phyloP scores from a whole-genome alignment of 108 stramenopile species.

The Fragilaria radians region DNA sequence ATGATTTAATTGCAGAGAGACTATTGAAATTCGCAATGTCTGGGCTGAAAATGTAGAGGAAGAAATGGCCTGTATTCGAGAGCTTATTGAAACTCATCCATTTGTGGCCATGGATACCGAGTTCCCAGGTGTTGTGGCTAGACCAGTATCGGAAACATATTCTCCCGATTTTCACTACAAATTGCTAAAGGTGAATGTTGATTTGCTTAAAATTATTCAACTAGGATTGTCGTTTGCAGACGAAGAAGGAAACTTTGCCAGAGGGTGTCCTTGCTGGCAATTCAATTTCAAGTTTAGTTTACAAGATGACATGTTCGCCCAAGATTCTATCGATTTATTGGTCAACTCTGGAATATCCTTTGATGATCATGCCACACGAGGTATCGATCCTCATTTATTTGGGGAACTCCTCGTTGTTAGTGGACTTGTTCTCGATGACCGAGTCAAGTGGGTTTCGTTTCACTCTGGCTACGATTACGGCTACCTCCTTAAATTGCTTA shows the following conservation, averaged over 20 bases:
- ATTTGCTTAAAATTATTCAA: slow-evolving; percentile 97
- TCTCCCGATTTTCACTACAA: slow-evolving; percentile 96
- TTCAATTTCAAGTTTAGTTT: slow-evolving; percentile 97
- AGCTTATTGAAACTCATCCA: slow-evolving; percentile 89
- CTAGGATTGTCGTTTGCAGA: slow-evolving; percentile 94
- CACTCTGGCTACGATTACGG: slow-evolving; percentile 99
- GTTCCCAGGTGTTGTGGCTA: slow-evolving; percentile 98
- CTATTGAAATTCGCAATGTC: slow-evolving; percentile 86
- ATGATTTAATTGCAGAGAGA: slow-evolving; percentile 60
- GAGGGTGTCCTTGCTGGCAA: slow-evolving; percentile 97
- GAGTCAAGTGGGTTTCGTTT: slow-evolving; percentile 96
- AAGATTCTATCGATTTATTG: slow-evolving; percentile 96
- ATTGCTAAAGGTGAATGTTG: slow-evolving; percentile 97
- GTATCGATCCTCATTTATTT: slow-evolving; percentile 92
- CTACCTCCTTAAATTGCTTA: slow-evolving; percentile 92
- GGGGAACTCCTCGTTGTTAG: slow-evolving; percentile 97
- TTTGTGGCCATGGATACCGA: slow-evolving; percentile 99
- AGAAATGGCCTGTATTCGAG: slow-evolving; percentile 91
- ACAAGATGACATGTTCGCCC: slow-evolving; percentile 97
- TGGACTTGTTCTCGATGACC: slow-evolving; percentile 93
- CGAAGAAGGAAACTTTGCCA: slow-evolving; percentile 86
- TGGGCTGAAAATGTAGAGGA: slow-evolving; percentile 91
- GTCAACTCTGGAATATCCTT: slow-evolving; percentile 94
- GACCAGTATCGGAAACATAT: slow-evolving; percentile 90
- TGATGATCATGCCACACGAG: slow-evolving; percentile 83